These are phyloP conservation scores for Casuarina cunninghamiana DNA, from an alignment of 306 rosid species.

Conservation along the genomic window DNA sequence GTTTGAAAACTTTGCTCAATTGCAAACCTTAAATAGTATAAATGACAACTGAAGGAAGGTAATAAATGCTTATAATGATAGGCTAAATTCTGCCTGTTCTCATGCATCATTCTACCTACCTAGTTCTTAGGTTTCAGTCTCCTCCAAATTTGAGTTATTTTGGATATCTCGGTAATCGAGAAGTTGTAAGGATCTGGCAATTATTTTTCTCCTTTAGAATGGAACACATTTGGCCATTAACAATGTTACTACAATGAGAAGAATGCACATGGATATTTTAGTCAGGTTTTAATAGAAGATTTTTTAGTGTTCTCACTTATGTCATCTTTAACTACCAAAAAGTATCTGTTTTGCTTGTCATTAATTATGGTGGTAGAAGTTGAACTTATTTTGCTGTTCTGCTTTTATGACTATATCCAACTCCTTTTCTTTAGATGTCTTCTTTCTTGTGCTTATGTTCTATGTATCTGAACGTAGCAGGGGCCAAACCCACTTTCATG, in stretches of 20 bases:
- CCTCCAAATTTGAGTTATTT: background rate
- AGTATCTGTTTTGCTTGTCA: background rate
- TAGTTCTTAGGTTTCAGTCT: background rate
- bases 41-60: background rate
- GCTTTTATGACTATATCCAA: slow-evolving; percentile 1
- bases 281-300: background rate
- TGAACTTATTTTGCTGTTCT: background rate
- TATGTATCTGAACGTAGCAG: slow-evolving; percentile 41
- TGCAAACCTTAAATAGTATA: background rate
- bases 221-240: background rate
- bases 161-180: background rate
- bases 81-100: background rate
- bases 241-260: background rate
- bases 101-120: background rate
- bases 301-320: background rate
- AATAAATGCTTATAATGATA: background rate
- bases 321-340: background rate
- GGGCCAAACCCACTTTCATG: slow-evolving; percentile 93
- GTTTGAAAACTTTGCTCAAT: background rate
- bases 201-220: background rate
- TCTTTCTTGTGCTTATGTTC: slow-evolving; percentile 1
- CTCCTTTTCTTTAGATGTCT: background rate
- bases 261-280: background rate
- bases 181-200: background rate
- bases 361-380: background rate